Percentiles rank a stretch among this genome's conserved stretches.
Conservation (phyloP, 257 asterid species). For the Fraxinus cuspidata region DNA sequence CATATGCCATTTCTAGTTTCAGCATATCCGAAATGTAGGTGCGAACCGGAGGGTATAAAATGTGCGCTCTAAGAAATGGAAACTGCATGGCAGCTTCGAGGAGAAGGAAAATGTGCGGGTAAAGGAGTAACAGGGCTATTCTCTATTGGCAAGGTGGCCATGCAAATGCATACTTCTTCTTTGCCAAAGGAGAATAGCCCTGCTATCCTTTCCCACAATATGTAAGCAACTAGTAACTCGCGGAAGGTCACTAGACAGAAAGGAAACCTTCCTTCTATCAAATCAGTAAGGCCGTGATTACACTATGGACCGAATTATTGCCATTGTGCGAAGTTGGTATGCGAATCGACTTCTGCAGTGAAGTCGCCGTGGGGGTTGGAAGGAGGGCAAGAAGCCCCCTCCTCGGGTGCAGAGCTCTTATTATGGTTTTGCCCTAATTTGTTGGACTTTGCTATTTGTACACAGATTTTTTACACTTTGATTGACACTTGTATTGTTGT, state of each 20-base stretch:
- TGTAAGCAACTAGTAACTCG: neutral
- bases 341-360: too few species aligned
- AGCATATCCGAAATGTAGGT: neutral
- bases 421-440: too few species aligned
- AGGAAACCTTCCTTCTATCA: neutral
- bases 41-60: neutral
- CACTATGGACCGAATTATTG: too few species aligned
- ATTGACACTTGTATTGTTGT: too few species aligned
- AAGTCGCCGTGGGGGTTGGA: too few species aligned
- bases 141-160: conserved; percentile 31
- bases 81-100: neutral
- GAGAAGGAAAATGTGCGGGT: neutral
- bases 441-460: too few species aligned
- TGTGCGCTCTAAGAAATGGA: neutral
- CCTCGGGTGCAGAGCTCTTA: too few species aligned
- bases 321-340: too few species aligned
- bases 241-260: neutral
- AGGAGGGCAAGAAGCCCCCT: too few species aligned
- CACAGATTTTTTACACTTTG: too few species aligned
- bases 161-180: conserved; percentile 36
- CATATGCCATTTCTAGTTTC: neutral
- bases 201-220: conserved; percentile 54
- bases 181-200: conserved; percentile 92
- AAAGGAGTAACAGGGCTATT: conserved; percentile 51
- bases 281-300: neutral